phyloP scores from a whole-genome alignment of 225 moss, liverwort and hornwort species.

The Marchantia paleacea region DNA sequence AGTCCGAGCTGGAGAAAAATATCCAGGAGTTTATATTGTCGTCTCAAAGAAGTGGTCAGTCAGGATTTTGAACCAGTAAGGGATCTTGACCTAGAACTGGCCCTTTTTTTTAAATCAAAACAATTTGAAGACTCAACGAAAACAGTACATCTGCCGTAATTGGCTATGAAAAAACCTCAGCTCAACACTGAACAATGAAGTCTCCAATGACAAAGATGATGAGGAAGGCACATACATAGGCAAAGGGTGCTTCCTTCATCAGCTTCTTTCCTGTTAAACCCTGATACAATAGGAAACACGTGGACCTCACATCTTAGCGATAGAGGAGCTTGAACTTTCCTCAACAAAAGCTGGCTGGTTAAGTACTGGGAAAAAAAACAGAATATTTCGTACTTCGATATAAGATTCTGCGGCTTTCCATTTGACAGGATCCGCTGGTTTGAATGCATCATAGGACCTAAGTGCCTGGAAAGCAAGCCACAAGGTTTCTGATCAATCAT shows the following conservation, averaged over 20 bases:
- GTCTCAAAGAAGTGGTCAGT: too few relatives aligned
- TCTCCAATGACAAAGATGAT: neutral
- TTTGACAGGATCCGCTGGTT: conserved; percentile 32
- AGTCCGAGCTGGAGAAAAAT: conserved; percentile 29
- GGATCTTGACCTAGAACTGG: too few relatives aligned
- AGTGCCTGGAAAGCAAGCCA: conserved; percentile 24
- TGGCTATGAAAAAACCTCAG: too few relatives aligned
- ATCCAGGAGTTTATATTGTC: too few relatives aligned
- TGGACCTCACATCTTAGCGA: neutral
- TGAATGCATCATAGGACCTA: conserved; percentile 36
- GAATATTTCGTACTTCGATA: conserved; percentile 24
- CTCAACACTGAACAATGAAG: neutral
- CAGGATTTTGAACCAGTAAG: too few relatives aligned
- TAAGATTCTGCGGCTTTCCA: conserved; percentile 43
- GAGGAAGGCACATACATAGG: conserved; percentile 27
- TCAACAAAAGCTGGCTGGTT: neutral
- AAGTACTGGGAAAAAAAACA: neutral
- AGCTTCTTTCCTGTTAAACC: conserved; percentile 44
- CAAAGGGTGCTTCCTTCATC: conserved; percentile 43
- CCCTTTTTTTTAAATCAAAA: too few relatives aligned
- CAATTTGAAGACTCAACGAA: too few relatives aligned
- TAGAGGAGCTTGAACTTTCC: neutral
- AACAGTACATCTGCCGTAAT: too few relatives aligned
- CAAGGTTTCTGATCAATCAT: neutral
- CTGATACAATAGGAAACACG: conserved; percentile 19